Conservation (phyloP, 225 moss, liverwort and hornwort genomes). For the Asterella californica region DNA sequence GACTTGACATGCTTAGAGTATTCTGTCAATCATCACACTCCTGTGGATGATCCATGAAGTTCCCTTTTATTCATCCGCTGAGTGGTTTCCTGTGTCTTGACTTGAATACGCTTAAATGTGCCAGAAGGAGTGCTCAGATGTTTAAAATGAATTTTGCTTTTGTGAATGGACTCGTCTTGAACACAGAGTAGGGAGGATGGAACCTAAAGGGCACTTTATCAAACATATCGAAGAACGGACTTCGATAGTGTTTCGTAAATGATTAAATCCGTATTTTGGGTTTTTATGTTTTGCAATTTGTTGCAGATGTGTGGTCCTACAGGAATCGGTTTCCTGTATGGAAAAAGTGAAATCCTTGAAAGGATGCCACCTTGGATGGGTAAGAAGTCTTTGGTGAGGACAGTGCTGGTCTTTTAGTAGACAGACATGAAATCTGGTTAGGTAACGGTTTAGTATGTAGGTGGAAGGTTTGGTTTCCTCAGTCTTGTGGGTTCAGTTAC, state of each 20-base stretch:
- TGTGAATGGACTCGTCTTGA: neutral
- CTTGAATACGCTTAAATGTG: no score
- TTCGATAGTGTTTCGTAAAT: neutral
- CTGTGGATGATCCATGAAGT: no score
- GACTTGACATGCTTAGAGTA: neutral
- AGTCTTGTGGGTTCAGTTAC: no score
- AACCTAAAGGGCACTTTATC: neutral
- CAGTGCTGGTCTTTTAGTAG: neutral
- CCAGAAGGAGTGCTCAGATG: no score
- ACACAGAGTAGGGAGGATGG: neutral
- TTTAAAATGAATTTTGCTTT: neutral
- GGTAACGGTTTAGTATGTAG: neutral
- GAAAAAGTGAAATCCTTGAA: slow-evolving; percentile 59
- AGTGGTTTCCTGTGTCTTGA: neutral
- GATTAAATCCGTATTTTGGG: neutral
- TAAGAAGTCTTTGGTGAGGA: slow-evolving; percentile 17
- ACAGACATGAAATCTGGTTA: neutral
- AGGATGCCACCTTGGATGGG: slow-evolving; percentile 89
- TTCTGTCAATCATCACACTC: neutral
- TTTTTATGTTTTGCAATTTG: neutral
- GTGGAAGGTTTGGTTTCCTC: no score
- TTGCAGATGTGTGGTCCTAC: slow-evolving; percentile 95
- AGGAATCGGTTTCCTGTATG: slow-evolving; percentile 77
- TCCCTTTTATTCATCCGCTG: neutral
- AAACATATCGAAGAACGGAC: no score